Evolutionary conservation across 345 rosid species (phyloP).

Genomic region (Conringia planisiliqua): DNA sequence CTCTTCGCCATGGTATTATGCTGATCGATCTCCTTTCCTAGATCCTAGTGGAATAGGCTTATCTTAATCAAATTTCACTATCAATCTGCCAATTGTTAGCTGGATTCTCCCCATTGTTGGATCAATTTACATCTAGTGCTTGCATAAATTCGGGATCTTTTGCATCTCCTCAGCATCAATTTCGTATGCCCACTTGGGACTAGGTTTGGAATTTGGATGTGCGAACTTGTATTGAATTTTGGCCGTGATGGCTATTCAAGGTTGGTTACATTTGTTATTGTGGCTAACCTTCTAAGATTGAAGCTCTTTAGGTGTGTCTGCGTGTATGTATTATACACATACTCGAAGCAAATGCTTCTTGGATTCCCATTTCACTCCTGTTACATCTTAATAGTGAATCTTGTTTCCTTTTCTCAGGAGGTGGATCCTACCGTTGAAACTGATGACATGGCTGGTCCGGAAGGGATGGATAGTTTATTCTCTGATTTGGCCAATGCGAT

Average conservation of each 20-base stretch:
- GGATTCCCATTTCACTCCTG: background rate
- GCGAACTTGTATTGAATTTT: too few relatives aligned
- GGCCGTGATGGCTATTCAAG: too few relatives aligned
- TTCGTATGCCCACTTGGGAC: too few relatives aligned
- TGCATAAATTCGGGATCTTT: background rate
- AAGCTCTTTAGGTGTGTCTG: background rate
- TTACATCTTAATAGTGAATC: background rate
- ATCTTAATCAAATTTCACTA: background rate
- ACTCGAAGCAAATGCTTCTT: background rate
- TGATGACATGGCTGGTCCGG: constrained; percentile 61
- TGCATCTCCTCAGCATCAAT: background rate
- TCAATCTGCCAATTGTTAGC: too few relatives aligned
- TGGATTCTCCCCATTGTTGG: too few relatives aligned
- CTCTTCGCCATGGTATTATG: constrained; percentile 84
- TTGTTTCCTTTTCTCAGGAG: constrained; percentile 51
- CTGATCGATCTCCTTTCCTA: background rate
- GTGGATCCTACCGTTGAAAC: constrained; percentile 96
- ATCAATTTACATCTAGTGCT: too few relatives aligned
- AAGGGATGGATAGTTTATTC: constrained; percentile 89
- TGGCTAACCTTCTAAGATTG: background rate
- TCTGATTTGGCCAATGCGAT: constrained; percentile 94
- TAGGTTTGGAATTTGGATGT: too few relatives aligned
- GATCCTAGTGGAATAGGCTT: constrained; percentile 2
- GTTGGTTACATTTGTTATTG: too few relatives aligned
- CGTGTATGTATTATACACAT: background rate